A percentile compares a stretch with the other conserved stretches of the same genome.
phyloP scores from a whole-genome alignment of 495 filamentous ascomycete species.

The Glarea lozoyensis region DNA sequence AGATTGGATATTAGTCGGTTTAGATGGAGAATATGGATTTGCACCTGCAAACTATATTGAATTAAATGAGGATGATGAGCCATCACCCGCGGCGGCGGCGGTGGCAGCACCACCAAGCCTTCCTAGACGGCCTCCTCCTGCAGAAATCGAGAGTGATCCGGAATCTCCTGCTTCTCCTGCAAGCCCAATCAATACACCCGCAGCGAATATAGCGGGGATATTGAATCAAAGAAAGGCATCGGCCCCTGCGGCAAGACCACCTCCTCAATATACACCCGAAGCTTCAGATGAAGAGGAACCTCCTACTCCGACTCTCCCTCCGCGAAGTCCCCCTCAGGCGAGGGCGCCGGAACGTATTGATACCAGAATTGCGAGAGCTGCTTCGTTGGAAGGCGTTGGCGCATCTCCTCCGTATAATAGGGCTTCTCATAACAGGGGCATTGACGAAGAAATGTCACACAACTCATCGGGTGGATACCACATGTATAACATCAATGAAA shows the following conservation, averaged over 20 bases:
- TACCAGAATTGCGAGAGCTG: constrained; percentile 33
- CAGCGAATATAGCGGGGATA: constrained; percentile 22
- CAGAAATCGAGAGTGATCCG: constrained; percentile 32
- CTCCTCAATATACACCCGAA: constrained; percentile 49
- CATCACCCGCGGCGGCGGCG: constrained; percentile 1
- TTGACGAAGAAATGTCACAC: constrained; percentile 21
- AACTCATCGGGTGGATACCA: constrained; percentile 66
- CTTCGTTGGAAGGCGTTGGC: constrained; percentile 30
- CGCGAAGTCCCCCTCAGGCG: constrained; percentile 55
- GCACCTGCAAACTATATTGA: constrained; percentile 98
- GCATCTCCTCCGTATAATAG: constrained; percentile 53
- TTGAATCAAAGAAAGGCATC: constrained; percentile 14
- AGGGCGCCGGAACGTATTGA: constrained; percentile 43
- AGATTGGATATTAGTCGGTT: constrained; percentile 91
- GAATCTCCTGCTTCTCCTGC: constrained; percentile 14
- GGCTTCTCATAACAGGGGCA: constrained; percentile 33
- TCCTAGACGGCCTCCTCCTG: constrained; percentile 29
- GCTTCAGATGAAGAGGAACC: constrained; percentile 52
- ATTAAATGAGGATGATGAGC: constrained; percentile 20
- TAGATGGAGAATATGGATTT: constrained; percentile 83
- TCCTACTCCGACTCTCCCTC: constrained; percentile 58
- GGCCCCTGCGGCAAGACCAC: constrained; percentile 19
- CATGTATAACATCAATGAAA: constrained; percentile 93
- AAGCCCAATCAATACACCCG: constrained; percentile 15
- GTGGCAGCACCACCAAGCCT: constrained; percentile 28